Conservation (phyloP, 1,284 basidiomycete genomes). For the Pseudozyma sp. region DNA sequence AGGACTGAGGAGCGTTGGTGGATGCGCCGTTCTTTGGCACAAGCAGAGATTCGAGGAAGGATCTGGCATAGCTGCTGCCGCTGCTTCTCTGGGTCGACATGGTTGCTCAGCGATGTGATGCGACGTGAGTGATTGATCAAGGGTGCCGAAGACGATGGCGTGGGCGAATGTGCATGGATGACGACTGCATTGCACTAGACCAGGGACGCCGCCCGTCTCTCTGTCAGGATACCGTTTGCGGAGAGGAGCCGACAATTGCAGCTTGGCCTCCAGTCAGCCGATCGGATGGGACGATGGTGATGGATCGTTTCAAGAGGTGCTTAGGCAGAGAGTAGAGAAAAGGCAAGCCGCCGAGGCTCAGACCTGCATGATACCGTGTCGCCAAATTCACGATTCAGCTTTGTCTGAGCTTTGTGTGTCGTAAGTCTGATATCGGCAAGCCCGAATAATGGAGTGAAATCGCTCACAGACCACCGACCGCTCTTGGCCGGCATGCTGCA, state of each 20-base stretch:
- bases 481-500: not conserved
- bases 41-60: conserved; percentile 42
- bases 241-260: conserved; percentile 3
- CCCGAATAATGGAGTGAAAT: too few species aligned
- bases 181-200: conserved; percentile 38
- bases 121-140: conserved; percentile 11
- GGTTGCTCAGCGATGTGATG: not conserved
- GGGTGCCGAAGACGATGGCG: conserved; percentile 51
- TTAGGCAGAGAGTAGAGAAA: too few species aligned
- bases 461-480: conserved; percentile 14
- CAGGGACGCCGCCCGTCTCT: conserved; percentile 7
- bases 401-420: too few species aligned
- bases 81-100: conserved; percentile 22
- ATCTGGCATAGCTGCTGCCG: conserved; percentile 31
- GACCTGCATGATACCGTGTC: too few species aligned
- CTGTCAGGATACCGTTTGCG: conserved; percentile 5
- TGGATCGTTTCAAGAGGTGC: too few species aligned
- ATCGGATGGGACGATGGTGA: conserved; percentile 1
- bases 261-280: not conserved
- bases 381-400: too few species aligned
- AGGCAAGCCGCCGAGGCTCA: too few species aligned
- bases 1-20: conserved; percentile 10
- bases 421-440: too few species aligned
- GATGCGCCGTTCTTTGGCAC: conserved; percentile 18
- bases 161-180: conserved; percentile 25